A percentile compares a stretch with the other conserved stretches of the same genome.
These are phyloP conservation scores for Pseudodiploospora longispora DNA, from an alignment of 2,329 filamentous ascomycete genomes.

Conservation along the genomic window DNA sequence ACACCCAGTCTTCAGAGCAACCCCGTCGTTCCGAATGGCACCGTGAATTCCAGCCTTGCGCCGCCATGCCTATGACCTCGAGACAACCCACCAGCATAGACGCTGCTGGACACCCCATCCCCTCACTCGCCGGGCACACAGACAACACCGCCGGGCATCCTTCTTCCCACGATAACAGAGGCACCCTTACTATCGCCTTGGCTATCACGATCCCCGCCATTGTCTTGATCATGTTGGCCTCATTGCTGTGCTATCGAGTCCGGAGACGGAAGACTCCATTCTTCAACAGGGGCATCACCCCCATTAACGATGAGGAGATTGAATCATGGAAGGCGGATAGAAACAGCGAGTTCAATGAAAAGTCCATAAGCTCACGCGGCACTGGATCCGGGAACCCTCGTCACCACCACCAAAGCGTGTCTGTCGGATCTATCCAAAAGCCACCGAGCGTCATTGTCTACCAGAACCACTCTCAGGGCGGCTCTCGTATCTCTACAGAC, in stretches of 20 bases:
- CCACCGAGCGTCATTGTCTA: conserved; percentile 49
- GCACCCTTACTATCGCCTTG: conserved; percentile 41
- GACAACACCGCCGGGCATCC: conserved; percentile 5
- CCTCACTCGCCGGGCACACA: background rate
- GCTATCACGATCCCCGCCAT: conserved; percentile 42
- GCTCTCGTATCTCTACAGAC: conserved; percentile 19
- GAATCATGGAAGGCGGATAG: conserved; percentile 49
- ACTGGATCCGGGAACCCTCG: conserved; percentile 2
- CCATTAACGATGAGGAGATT: conserved; percentile 58
- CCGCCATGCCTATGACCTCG: background rate
- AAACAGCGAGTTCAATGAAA: conserved; percentile 16
- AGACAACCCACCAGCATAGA: background rate
- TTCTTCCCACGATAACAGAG: conserved; percentile 19
- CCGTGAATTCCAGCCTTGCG: conserved; percentile 1
- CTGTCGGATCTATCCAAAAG: conserved; percentile 32
- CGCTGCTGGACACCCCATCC: background rate
- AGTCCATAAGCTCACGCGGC: conserved; percentile 11
- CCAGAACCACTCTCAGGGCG: conserved; percentile 21
- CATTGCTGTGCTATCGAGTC: conserved; percentile 30
- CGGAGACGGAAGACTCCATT: conserved; percentile 34
- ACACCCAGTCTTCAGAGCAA: too few relatives aligned
- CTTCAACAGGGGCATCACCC: conserved; percentile 48
- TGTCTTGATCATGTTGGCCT: conserved; percentile 24
- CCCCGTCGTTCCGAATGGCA: conserved; percentile 3
- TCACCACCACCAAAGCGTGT: conserved; percentile 21